phyloP scores from a whole-genome alignment of 768 basidiomycete species.

The Boletus vinaceobasis region DNA sequence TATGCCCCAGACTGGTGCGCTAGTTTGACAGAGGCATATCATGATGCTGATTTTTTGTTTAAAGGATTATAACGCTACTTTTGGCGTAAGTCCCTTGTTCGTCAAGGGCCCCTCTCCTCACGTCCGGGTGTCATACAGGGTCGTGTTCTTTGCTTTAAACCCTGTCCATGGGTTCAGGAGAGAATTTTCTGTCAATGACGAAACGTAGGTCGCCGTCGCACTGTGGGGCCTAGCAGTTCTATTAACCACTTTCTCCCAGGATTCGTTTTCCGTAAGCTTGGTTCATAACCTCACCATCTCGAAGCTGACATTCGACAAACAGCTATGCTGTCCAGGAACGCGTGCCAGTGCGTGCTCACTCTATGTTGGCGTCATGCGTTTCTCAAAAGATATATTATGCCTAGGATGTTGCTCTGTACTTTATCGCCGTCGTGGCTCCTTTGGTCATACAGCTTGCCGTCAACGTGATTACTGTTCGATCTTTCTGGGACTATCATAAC shows the following conservation, averaged over 20 bases:
- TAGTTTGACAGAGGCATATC: background rate
- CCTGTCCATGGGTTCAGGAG: conserved; percentile 70
- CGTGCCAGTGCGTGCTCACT: conserved; percentile 55
- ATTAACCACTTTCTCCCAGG: conserved; percentile 9
- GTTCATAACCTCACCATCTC: background rate
- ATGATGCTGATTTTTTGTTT: background rate
- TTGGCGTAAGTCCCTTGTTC: conserved; percentile 49
- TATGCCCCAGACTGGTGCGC: conserved; percentile 78
- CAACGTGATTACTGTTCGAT: conserved; percentile 70
- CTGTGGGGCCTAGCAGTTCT: conserved; percentile 5
- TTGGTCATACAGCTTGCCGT: conserved; percentile 64
- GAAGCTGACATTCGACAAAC: conserved; percentile 6
- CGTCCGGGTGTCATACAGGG: conserved; percentile 36
- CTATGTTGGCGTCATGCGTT: background rate
- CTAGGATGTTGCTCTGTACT: conserved; percentile 47
- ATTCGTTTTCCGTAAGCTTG: conserved; percentile 27
- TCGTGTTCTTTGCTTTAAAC: conserved; percentile 59
- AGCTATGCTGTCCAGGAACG: conserved; percentile 76
- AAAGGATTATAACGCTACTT: conserved; percentile 64
- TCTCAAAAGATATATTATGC: background rate
- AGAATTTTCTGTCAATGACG: conserved; percentile 75
- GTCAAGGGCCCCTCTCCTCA: background rate
- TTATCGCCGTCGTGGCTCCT: conserved; percentile 63
- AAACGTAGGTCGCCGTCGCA: conserved; percentile 44
- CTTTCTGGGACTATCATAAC: conserved; percentile 87